Conservation (phyloP, 345 rosid genomes). For the Heritiera littoralis region DNA sequence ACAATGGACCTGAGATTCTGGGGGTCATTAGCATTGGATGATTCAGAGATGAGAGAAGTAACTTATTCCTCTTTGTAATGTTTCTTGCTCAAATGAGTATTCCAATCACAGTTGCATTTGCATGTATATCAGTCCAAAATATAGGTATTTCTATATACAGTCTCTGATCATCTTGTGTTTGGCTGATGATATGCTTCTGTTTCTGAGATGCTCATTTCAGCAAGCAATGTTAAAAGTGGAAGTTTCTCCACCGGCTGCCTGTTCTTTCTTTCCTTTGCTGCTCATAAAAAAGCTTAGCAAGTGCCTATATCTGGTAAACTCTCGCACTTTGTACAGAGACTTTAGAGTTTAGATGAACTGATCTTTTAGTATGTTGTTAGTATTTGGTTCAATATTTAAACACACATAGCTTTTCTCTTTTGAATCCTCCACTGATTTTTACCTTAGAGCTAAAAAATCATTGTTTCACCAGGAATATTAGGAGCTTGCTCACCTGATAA, state of each 20-base stretch:
- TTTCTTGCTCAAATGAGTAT: slow-evolving; percentile 67
- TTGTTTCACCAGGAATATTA: no score
- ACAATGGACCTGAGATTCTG: not conserved
- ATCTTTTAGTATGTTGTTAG: no score
- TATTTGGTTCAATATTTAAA: not conserved
- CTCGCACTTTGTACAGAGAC: not conserved
- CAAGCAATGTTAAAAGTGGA: slow-evolving; percentile 41
- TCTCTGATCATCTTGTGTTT: not conserved
- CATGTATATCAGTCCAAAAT: not conserved
- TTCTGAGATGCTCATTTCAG: slow-evolving; percentile 46
- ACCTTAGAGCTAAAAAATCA: not conserved
- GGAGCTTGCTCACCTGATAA: not conserved
- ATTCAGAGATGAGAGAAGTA: not conserved
- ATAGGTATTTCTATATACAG: not conserved
- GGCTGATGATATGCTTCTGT: slow-evolving; percentile 25
- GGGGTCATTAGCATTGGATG: not conserved
- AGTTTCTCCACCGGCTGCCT: not conserved
- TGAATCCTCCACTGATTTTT: not conserved
- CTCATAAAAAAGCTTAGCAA: not conserved
- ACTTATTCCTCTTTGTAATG: slow-evolving; percentile 32
- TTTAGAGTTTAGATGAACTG: not conserved
- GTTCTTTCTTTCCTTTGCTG: not conserved
- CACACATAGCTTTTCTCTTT: not conserved
- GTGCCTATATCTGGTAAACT: not conserved
- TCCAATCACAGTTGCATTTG: slow-evolving; percentile 33